phyloP scores from a whole-genome alignment of 305 asterid genomes.

The Fraxinus albicans region DNA sequence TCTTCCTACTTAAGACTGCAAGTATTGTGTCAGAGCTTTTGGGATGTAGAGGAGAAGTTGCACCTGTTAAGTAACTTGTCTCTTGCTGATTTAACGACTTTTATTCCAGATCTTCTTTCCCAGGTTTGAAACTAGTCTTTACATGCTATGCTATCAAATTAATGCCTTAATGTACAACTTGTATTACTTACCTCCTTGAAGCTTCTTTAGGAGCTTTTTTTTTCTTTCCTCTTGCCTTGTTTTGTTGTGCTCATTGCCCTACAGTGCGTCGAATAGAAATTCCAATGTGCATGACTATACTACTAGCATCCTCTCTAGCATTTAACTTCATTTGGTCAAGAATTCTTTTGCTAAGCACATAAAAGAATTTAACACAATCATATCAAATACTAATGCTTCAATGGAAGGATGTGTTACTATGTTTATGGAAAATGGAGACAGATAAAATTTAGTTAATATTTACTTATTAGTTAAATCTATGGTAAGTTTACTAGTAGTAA shows the following conservation, averaged over 20 bases:
- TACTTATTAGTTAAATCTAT: not conserved
- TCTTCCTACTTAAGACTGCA: slow-evolving; percentile 84
- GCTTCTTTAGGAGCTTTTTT: not conserved
- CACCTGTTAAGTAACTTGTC: slow-evolving; percentile 59
- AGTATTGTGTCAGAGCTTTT: slow-evolving; percentile 77
- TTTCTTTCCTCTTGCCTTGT: not conserved
- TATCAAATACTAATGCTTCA: not conserved
- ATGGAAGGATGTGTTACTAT: not conserved
- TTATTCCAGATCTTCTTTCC: slow-evolving; percentile 81
- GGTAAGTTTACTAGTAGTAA: not conserved
- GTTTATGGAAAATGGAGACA: not conserved
- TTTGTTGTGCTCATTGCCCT: not conserved
- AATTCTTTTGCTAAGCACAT: not conserved
- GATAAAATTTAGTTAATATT: not conserved
- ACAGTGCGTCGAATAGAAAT: not conserved
- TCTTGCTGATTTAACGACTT: slow-evolving; percentile 65
- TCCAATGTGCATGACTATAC: not conserved
- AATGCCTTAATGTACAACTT: not conserved
- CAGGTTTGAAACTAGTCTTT: slow-evolving; percentile 52
- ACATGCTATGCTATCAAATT: not conserved
- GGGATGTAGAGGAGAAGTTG: slow-evolving; percentile 89
- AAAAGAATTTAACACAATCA: not conserved
- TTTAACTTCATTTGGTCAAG: not conserved
- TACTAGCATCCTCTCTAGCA: not conserved
- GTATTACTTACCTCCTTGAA: not conserved